These are phyloP conservation scores for Citrullus colocynthis DNA, from an alignment of 306 rosid species.

Conservation along the genomic window DNA sequence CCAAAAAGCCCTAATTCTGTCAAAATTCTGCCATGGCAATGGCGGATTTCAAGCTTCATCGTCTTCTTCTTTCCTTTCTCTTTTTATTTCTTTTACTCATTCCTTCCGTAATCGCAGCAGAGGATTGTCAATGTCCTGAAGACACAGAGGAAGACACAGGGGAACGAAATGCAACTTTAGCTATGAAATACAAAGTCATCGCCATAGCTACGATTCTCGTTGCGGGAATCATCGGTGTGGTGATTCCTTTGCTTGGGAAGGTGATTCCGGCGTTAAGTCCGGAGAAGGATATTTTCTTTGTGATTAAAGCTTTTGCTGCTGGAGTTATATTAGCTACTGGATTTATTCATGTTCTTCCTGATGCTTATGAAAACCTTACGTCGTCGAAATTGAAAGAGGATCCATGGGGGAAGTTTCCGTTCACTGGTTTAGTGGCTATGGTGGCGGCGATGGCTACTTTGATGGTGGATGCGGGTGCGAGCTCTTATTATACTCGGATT, in stretches of 20 bases:
- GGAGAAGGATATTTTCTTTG: constrained; percentile 36
- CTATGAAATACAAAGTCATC: constrained; percentile 28
- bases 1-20: no score
- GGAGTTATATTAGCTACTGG: constrained; percentile 69
- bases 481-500: constrained; percentile 28
- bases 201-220: constrained; percentile 41
- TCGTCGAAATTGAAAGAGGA: constrained; percentile 29
- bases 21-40: neutral
- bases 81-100: constrained; percentile 1
- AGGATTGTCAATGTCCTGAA: constrained; percentile 25
- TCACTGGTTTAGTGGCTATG: constrained; percentile 85
- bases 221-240: constrained; percentile 46
- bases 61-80: neutral
- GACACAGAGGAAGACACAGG: neutral
- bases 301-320: constrained; percentile 65
- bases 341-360: constrained; percentile 68
- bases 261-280: constrained; percentile 42
- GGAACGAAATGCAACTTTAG: constrained; percentile 11
- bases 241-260: constrained; percentile 51
- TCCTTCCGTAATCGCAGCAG: constrained; percentile 19
- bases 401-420: constrained; percentile 60
- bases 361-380: constrained; percentile 38
- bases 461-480: constrained; percentile 66
- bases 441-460: constrained; percentile 53
- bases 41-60: neutral